These are phyloP conservation scores for Spizellomyces sp. DNA, from an alignment of 192 early-diverging fungal genomes.

Conservation along the genomic window DNA sequence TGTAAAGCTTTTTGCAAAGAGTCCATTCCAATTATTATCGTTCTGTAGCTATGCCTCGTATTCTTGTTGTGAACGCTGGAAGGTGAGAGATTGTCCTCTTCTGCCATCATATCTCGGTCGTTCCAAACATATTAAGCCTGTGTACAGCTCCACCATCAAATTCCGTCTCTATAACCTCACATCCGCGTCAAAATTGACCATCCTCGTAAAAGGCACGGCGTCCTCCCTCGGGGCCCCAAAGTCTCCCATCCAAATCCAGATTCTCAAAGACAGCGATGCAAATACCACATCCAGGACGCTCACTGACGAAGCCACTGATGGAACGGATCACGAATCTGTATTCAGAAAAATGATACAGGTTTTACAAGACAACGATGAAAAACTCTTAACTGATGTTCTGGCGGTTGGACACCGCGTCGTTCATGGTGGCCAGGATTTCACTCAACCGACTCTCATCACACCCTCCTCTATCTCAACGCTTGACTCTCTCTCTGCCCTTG, in stretches of 20 bases:
- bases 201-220: constrained; percentile 24
- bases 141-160: constrained; percentile 30
- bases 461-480: constrained; percentile 2
- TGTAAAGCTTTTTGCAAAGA: too few relatives aligned
- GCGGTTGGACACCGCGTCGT: constrained; percentile 27
- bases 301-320: background rate
- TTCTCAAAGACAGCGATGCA: background rate
- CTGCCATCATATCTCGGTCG: background rate
- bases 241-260: constrained; percentile 2
- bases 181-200: background rate
- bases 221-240: constrained; percentile 13
- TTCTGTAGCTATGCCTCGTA: background rate
- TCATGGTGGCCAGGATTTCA: constrained; percentile 25
- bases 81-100: constrained; percentile 7
- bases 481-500: constrained; percentile 27
- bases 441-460: constrained; percentile 6
- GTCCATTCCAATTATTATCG: too few relatives aligned
- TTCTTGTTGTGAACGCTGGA: constrained; percentile 24
- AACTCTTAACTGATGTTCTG: background rate
- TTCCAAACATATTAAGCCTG: background rate
- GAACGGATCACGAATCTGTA: constrained; percentile 14
- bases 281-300: background rate
- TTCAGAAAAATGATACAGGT: constrained; percentile 13
- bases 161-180: constrained; percentile 17
- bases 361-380: background rate